These are phyloP conservation scores for Teratosphaeria zuluensis DNA, from an alignment of 2,329 filamentous ascomycete genomes.

Conservation along the genomic window DNA sequence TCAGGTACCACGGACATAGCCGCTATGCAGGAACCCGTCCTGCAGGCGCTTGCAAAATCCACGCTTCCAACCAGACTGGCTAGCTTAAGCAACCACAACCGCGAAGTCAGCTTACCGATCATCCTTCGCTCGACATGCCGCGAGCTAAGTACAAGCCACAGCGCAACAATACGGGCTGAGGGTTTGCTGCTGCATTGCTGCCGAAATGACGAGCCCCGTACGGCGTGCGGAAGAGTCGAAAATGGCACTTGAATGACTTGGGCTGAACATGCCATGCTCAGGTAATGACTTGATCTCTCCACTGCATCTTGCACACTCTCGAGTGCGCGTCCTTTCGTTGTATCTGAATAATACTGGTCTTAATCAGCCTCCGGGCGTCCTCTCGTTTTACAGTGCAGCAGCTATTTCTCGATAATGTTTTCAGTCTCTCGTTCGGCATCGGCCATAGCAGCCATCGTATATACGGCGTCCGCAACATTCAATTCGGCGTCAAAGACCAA, in stretches of 20 bases:
- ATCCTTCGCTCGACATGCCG: background rate
- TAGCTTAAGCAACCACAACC: background rate
- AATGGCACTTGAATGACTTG: background rate
- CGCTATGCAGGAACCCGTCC: background rate
- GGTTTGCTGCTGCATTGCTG: background rate
- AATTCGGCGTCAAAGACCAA: slow-evolving; percentile 36
- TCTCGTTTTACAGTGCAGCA: slow-evolving; percentile 24
- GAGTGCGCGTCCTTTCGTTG: slow-evolving; percentile 51
- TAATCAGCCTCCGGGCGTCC: slow-evolving; percentile 26
- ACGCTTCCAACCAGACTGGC: background rate
- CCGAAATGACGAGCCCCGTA: background rate
- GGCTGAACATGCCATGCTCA: background rate
- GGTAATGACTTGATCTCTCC: background rate
- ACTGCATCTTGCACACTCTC: slow-evolving; percentile 7
- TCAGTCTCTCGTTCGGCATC: slow-evolving; percentile 23
- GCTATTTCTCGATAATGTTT: slow-evolving; percentile 8
- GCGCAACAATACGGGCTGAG: background rate
- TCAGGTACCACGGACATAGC: background rate
- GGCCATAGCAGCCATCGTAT: slow-evolving; percentile 24
- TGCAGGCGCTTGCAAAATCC: background rate
- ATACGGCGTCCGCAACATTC: slow-evolving; percentile 32
- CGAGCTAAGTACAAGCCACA: background rate
- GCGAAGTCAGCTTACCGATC: background rate
- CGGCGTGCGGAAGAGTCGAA: background rate
- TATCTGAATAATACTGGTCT: background rate